A percentile compares a stretch with the other conserved stretches of the same genome.
These are phyloP conservation scores for Stellera chamaejasme DNA, from an alignment of 345 rosid genomes.

Conservation along the genomic window DNA sequence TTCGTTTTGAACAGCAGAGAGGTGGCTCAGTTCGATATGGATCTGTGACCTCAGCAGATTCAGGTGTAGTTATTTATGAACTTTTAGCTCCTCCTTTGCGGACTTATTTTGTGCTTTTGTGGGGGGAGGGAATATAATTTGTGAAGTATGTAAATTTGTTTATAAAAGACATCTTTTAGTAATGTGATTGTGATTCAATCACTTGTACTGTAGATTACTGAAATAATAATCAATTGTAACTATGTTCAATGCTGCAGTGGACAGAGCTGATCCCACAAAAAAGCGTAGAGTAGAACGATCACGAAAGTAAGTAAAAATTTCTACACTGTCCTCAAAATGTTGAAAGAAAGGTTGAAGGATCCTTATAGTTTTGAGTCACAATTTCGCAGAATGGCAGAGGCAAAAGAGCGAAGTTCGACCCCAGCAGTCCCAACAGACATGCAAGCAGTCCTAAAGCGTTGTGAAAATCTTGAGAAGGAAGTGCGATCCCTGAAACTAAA, in stretches of 20 bases:
- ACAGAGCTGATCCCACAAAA: slow-evolving; percentile 59
- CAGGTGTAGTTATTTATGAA: slow-evolving; percentile 24
- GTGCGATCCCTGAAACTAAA: slow-evolving; percentile 71
- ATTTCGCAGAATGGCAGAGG: slow-evolving; percentile 65
- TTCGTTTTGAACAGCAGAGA: slow-evolving; percentile 22
- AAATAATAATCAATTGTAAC: slow-evolving; percentile 15
- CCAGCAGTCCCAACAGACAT: slow-evolving; percentile 48
- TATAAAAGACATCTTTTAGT: neutral
- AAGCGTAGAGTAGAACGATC: slow-evolving; percentile 74
- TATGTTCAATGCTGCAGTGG: slow-evolving; percentile 32
- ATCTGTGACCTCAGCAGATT: slow-evolving; percentile 43
- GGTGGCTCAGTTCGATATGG: slow-evolving; percentile 46
- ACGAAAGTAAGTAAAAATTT: slow-evolving; percentile 43
- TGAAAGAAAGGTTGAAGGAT: too few species aligned
- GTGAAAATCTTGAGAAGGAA: slow-evolving; percentile 72
- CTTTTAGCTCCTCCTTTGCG: neutral
- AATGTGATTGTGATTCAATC: neutral
- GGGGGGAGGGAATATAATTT: neutral
- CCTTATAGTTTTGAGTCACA: neutral
- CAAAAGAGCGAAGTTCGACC: slow-evolving; percentile 51
- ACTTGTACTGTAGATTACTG: neutral
- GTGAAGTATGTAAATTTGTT: neutral
- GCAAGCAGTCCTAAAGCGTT: slow-evolving; percentile 50
- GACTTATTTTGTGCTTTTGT: neutral
- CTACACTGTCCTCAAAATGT: neutral